Base-by-base conservation (phyloP, 768 basidiomycete species). In the Serpula lacrymans region DNA sequence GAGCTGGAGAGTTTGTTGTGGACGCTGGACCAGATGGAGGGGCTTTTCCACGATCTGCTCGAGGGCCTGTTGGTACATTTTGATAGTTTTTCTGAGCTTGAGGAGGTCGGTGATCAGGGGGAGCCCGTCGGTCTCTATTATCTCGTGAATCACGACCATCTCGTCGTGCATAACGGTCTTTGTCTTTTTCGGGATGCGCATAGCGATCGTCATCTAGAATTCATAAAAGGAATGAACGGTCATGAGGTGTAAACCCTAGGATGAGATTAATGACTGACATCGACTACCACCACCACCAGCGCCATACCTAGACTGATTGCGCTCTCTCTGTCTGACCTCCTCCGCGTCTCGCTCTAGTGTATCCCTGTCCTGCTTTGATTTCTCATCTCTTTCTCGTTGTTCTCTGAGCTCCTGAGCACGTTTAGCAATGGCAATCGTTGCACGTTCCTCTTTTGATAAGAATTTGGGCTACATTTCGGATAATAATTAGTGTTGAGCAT, bases 381-480 rank as follows among this genome's bases (percentile, higher is more conserved):
- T 65, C 33, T 90, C 85, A 14, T 84, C 82, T 35, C 70, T 75
- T 40, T 77, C 80, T 45, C 73, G 81, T 54, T 89, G 77, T 31
- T 80, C 80, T 37, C 69, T 75, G 28, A 97, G 84, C 58, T 97
- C 94, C 43, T 85, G 77, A 14, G 82, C 77, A 11, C 95, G 83
- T 52, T 89, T 88, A 12, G 84, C 82, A 45, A 97, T 87, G 3
- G 95, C 95, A 25, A 96, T 65, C 55, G 80, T 80, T 13, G 89
- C 90, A 35, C 95, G 80, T 54, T 96, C 88, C 49, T 93, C 89
- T 64, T 89, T 98, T 2, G 88, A 80, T 11, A 98, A 71, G 69
- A 98, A 98, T 63, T 82, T 95, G 25, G 95, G 95, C 93, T 97
- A 63, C 22, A 37, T 34, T 17, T 16, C 17, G 33, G 6, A 14